phyloP scores from a whole-genome alignment of 1,284 basidiomycete genomes.

The Austropuccinia psidii region DNA sequence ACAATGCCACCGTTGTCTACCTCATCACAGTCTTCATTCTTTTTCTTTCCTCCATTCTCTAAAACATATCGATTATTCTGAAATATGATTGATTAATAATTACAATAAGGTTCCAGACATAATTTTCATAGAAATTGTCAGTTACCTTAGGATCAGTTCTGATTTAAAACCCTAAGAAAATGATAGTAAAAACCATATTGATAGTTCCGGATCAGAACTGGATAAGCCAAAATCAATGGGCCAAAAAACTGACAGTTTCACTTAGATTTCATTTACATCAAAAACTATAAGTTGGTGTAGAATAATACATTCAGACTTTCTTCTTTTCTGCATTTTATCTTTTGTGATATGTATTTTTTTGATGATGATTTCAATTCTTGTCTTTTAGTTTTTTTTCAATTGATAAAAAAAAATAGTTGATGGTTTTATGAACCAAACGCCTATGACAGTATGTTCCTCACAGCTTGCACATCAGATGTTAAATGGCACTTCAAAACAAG shows the following conservation, averaged over 20 bases:
- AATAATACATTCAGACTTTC: conserved; percentile 90
- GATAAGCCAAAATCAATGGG: neutral
- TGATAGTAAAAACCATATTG: neutral
- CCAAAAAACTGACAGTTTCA: conserved; percentile 54
- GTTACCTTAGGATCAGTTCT: conserved; percentile 87
- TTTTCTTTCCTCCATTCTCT: conserved; percentile 73
- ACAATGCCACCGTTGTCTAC: conserved; percentile 87
- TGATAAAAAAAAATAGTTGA: no score
- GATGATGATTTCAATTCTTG: no score
- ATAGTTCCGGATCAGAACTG: neutral
- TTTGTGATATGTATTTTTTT: no score
- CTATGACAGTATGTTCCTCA: conserved; percentile 89
- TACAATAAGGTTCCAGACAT: no score
- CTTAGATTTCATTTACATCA: conserved; percentile 95
- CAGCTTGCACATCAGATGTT: conserved; percentile 96
- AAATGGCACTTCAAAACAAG: conserved; percentile 88
- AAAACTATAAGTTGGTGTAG: conserved; percentile 87
- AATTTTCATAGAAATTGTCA: neutral
- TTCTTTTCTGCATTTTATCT: conserved; percentile 98
- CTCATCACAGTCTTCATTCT: conserved; percentile 92
- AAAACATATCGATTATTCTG: conserved; percentile 95
- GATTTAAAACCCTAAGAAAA: conserved; percentile 69
- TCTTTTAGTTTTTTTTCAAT: no score
- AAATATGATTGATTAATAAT: neutral
- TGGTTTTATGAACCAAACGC: conserved; percentile 53